These are phyloP conservation scores for Arthrobotrys sinensis DNA, from an alignment of 2,329 filamentous ascomycete species.

Conservation along the genomic window DNA sequence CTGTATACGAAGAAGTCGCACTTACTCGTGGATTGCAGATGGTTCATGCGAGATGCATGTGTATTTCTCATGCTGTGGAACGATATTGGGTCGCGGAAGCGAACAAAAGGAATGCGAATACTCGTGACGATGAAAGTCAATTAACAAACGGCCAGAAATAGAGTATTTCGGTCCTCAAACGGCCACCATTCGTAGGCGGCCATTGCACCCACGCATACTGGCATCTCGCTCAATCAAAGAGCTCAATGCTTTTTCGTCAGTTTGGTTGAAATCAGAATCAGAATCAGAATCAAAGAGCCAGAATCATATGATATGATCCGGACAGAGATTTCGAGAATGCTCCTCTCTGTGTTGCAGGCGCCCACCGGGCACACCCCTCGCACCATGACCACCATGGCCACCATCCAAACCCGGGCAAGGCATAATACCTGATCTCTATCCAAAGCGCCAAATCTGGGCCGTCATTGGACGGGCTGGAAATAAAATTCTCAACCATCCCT, in stretches of 20 bases:
- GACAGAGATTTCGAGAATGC: constrained; percentile 3
- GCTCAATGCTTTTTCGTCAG: constrained; percentile 12
- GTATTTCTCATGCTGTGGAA: constrained; percentile 19
- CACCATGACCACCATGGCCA: constrained; percentile 25
- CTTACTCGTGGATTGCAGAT: constrained; percentile 20
- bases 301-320: constrained; percentile 5
- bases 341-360: constrained; percentile 55
- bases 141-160: constrained; percentile 23
- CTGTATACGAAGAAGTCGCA: constrained; percentile 7
- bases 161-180: constrained; percentile 5
- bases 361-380: constrained; percentile 46
- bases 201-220: background rate
- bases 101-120: constrained; percentile 28
- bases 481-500: constrained; percentile 59
- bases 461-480: constrained; percentile 57
- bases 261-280: background rate
- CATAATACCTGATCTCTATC: constrained; percentile 50
- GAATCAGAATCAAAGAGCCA: background rate
- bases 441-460: constrained; percentile 56
- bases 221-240: constrained; percentile 4
- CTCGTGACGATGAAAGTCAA: constrained; percentile 11
- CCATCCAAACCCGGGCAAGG: constrained; percentile 55
- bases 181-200: constrained; percentile 5
- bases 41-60: constrained; percentile 22
- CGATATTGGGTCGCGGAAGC: constrained; percentile 26